Evolutionary conservation across 345 rosid species (phyloP).

Genomic region (Gynandropsis gynandra): DNA sequence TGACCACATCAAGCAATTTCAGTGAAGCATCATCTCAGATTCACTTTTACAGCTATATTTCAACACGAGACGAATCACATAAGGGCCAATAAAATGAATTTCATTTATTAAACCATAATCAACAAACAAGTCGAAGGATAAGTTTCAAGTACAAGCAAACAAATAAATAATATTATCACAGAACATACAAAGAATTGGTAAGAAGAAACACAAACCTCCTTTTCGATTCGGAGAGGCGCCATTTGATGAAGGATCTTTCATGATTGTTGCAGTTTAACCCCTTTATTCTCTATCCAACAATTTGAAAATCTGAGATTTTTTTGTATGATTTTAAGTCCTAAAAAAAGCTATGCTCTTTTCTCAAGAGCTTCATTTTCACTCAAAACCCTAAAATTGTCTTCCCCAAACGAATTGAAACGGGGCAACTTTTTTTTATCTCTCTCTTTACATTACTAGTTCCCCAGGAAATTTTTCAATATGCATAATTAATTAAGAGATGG

Average conservation of each 20-base stretch:
- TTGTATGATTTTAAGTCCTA: neutral
- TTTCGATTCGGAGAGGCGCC: conserved; percentile 54
- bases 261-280: conserved; percentile 26
- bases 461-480: conserved; percentile 9
- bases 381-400: conserved; percentile 16
- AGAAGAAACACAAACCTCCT: conserved; percentile 49
- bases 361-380: conserved; percentile 14
- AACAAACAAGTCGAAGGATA: conserved; percentile 5
- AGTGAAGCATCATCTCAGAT: neutral
- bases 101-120: neutral
- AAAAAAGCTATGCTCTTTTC: conserved; percentile 24
- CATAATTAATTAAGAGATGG: neutral
- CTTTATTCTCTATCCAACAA: neutral
- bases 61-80: too few relatives aligned
- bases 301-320: conserved; percentile 20
- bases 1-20: conserved; percentile 8
- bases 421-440: conserved; percentile 12
- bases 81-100: neutral
- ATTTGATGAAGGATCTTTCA: conserved; percentile 84
- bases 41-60: too few relatives aligned
- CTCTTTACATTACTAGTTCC: conserved; percentile 18
- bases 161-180: too few relatives aligned
- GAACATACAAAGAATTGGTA: neutral
- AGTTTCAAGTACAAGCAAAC: neutral
- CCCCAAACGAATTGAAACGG: neutral